Evolutionary conservation across 345 rosid species (phyloP), one percentile per base, ranked within the genome.

Genomic region (Raphanus raphanistrum): DNA sequence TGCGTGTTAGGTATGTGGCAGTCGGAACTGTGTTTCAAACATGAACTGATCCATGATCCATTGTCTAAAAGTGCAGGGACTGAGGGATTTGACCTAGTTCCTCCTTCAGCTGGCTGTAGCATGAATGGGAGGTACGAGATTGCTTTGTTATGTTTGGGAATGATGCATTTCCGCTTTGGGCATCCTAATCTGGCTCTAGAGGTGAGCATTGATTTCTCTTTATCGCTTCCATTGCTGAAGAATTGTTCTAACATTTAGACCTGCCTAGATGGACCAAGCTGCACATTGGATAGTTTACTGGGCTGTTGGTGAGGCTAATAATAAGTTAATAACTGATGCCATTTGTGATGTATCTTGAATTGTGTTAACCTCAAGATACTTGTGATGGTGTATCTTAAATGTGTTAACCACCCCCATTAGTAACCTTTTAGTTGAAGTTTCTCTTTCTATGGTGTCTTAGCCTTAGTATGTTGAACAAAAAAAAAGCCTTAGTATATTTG

Each of bases 131-230:
- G 97, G 83, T 91, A 86, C 69, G 97, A 91, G 86, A 85, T 88
- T 84, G 97, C 87, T 72, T 84, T 90, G 81, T 84, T 95, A 76
- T 92, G 92, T 86, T 73, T 90, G 76, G 99, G 98, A 79, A 88
- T 92, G 97, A 82, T 91, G 94, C 98, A 95, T 83, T 91, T 89
- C 79, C 95, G 90, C 86, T 90, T 91, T 81, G 99, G 99, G 63
- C 98, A 95, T 88, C 99, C 99, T 36, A 89, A 87, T 82, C 89
- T 87, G 83, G 99, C 97, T 68, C 79, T 95, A 80, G 89, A 91
- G 96, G 99, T 95, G 75, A 83, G 86, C 74, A 71, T 28, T 26
- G n/a, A 66, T 66, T 48, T 61, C 62, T 70, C 78, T 32, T 3
- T 11, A 35, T 41, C 41, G 62, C 29, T 26, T 59, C 33, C n/a